Evolutionary conservation across 768 basidiomycete genomes (phyloP).

Genomic region (Lactifluus rugatus): DNA sequence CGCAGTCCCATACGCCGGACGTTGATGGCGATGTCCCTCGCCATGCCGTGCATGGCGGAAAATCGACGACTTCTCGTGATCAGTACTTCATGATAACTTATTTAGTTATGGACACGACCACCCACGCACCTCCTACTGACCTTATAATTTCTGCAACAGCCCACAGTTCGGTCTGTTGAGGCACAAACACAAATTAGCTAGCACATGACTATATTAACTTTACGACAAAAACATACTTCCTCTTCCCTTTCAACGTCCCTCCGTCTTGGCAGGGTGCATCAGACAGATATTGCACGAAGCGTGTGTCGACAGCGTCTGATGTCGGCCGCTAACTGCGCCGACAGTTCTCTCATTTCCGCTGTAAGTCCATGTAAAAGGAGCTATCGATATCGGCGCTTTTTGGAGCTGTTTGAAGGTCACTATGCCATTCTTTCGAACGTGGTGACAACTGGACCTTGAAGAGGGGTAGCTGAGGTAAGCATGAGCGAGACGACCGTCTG

Average conservation of each 20-base stretch:
- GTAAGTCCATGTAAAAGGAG: background rate
- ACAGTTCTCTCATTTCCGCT: slow-evolving; percentile 11
- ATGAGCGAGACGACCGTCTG: background rate
- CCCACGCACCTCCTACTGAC: slow-evolving; percentile 3
- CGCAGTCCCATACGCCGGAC: slow-evolving; percentile 1
- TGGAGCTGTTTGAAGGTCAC: slow-evolving; percentile 2
- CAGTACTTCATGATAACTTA: slow-evolving; percentile 16
- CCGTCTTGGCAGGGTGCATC: background rate
- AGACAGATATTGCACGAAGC: background rate
- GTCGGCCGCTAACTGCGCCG: slow-evolving; percentile 3
- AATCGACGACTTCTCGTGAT: slow-evolving; percentile 15
- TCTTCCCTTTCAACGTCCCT: background rate
- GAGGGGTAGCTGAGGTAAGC: slow-evolving; percentile 1
- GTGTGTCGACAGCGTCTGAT: background rate
- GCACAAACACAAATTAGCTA: slow-evolving; percentile 3
- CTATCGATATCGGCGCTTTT: background rate
- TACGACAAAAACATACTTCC: background rate
- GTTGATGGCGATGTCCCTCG: slow-evolving; percentile 7
- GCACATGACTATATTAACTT: background rate
- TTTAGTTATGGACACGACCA: slow-evolving; percentile 6
- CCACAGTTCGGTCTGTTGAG: background rate
- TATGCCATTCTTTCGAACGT: background rate
- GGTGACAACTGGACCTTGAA: slow-evolving; percentile 1
- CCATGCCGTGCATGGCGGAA: slow-evolving; percentile 19
- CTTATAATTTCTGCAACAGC: background rate